Evolutionary conservation across 805 yeast species (phyloP).

Genomic region (Dipodascus geniculatus): DNA sequence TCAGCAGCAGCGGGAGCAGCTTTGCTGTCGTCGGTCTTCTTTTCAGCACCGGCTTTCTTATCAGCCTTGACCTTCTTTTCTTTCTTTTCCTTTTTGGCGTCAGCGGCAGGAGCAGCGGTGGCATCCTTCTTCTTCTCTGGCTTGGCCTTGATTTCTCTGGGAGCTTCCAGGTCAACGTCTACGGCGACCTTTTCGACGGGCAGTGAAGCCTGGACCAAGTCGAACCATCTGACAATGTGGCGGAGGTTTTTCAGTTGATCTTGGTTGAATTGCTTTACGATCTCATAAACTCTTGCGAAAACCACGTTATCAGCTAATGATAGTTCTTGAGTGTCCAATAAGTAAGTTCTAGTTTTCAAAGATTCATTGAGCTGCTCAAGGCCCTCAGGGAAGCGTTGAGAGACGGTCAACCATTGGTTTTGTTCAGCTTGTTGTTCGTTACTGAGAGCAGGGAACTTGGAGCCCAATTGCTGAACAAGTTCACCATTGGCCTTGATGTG

Average conservation of each 20-base stretch:
- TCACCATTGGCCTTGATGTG: constrained; percentile 12
- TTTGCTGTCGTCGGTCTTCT: constrained; percentile 14
- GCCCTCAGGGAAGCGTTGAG: constrained; percentile 46
- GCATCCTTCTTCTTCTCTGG: constrained; percentile 28
- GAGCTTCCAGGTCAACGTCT: constrained; percentile 50
- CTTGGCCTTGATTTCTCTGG: constrained; percentile 56
- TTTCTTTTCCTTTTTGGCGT: constrained; percentile 21
- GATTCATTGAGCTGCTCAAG: constrained; percentile 50
- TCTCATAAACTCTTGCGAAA: constrained; percentile 53
- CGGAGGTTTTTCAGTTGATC: constrained; percentile 53
- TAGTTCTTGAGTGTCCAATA: constrained; percentile 50
- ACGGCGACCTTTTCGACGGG: constrained; percentile 42
- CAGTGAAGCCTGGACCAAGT: constrained; percentile 55
- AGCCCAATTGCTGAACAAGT: constrained; percentile 4
- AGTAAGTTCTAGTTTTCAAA: constrained; percentile 58
- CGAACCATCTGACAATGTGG: constrained; percentile 90
- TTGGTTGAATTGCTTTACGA: constrained; percentile 44
- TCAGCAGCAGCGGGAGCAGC: constrained; percentile 11
- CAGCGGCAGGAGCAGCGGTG: constrained; percentile 21
- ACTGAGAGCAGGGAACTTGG: constrained; percentile 12
- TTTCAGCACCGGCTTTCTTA: constrained; percentile 12
- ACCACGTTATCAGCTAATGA: constrained; percentile 61
- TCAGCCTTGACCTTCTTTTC: constrained; percentile 10
- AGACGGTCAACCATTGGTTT: constrained; percentile 69
- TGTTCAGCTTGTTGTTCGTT: constrained; percentile 53